Conservation (phyloP, 164 flowering plant species). For the Stephania cephalantha region DNA sequence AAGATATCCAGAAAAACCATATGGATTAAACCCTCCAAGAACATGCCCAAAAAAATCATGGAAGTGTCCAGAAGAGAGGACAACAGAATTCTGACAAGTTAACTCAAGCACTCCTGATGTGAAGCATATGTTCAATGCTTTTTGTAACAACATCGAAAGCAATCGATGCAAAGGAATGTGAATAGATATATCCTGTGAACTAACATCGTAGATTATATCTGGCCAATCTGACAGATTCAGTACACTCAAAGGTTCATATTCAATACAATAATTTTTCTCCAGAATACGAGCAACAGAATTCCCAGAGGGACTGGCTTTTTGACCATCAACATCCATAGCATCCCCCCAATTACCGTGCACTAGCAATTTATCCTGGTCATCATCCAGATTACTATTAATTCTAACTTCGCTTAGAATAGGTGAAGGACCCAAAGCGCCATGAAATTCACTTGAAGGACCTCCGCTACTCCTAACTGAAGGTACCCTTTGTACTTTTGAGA, state of each 20-base stretch:
- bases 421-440: constrained; percentile 14
- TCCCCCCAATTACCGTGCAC: constrained; percentile 11
- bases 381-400: constrained; percentile 20
- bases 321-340: constrained; percentile 23
- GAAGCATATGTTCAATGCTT: constrained; percentile 45
- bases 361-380: constrained; percentile 11
- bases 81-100: constrained; percentile 15
- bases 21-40: constrained; percentile 61
- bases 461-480: constrained; percentile 23
- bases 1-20: constrained; percentile 75
- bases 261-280: constrained; percentile 35
- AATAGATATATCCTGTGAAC: constrained; percentile 77
- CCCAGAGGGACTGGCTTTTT: constrained; percentile 6
- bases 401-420: constrained; percentile 15
- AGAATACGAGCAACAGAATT: constrained; percentile 22
- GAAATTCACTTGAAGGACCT: constrained; percentile 25
- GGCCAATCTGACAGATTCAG: constrained; percentile 75
- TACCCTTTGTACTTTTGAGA: constrained; percentile 18
- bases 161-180: constrained; percentile 88
- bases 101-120: constrained; percentile 27
- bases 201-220: constrained; percentile 68
- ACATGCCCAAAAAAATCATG: constrained; percentile 49
- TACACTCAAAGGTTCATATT: constrained; percentile 35
- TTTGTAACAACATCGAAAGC: constrained; percentile 59
- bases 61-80: constrained; percentile 18